Evolutionary conservation across 352 stramenopile genomes (phyloP), one percentile per base, ranked within the genome.

Genomic region (Phytophthora ohioensis): DNA sequence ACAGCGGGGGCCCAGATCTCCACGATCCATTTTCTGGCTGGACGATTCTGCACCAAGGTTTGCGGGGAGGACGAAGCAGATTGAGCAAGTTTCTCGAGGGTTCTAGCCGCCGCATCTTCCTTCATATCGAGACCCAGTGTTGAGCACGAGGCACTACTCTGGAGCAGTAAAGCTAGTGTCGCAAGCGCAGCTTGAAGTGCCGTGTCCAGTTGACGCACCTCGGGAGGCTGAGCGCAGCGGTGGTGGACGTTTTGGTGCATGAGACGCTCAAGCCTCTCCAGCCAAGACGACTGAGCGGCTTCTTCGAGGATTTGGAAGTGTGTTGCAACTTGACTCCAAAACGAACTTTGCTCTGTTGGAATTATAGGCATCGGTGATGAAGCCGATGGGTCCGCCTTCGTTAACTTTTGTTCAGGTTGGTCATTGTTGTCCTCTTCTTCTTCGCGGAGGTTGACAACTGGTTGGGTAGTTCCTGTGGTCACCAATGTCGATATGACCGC

Each of bases 241-340:
- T 91, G 83, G 58, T 88, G 83, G 13, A 87, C 65, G 39, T 83
- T 83, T 59, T 81, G 76, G 57, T 91, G 81, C 75, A 87, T 76
- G 58, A 87, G 76, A 21, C 55, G 53, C 58, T 90, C 83, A 8
- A 90, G 30, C 12, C 78, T 79, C 0, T 52, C 45, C 39, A 91
- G 54, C 69, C 72, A 68, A n/a, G 64, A 47, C 12, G 78, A 80
- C 12, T 47, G 27, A 8, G 67, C 55, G 32, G 79, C 51, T 63
- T 71, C 48, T 51, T 80, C 62, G 34, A 87, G 59, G 17, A 56
- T 2, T 42, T 71, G 62, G n/a, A 76, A 76, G 36, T 75, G 57
- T 17, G 48, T 34, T 2, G 61, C 46, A 9, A 73, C 49, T 39
- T 71, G 71, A 6, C 42, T 59, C 71, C 67, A 80, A 32, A 75